Evolutionary conservation across 345 rosid genomes (phyloP), one percentile per base, ranked within the genome.

Genomic region (Eucalyptus virginea): DNA sequence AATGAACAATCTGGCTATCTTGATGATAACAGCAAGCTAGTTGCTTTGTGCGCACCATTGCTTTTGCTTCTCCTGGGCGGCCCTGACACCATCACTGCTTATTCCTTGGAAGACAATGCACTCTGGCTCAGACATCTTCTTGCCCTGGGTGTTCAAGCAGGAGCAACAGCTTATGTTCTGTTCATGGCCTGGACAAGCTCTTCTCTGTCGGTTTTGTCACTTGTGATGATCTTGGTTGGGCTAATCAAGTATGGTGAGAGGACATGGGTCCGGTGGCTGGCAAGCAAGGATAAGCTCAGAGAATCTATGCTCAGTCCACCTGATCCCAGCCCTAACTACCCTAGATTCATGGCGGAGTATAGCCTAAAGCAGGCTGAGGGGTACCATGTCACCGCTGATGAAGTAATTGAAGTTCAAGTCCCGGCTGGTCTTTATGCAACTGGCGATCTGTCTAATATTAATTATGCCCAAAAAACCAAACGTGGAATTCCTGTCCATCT

Each of bases 161-260:
- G 87, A 9, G 90, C 90, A 8, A 94, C 94, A 2, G 30, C 90
- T 21, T 95, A 93, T 45, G 91, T 95, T 81, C 89, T 89, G 87
- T 32, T 91, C 45, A 23, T 86, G 87, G 92, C 91, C 56, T 92
- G 91, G 56, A 89, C 91, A 5, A 56, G 89, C 30, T 37, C 89
- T 69, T 65, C 2, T 28, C 90, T 94, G 28, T 90, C 91, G 3
- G 83, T 37, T 8, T 42, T 92, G 16, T 87, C 91, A 72, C 11
- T 91, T 7, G 89, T 91, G 47, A 89, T 94, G 90, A 2, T 15
- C 50, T 72, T 3, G 81, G 81, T 72, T 5, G 81, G 81, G 26
- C 44, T 72, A 21, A 3, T 72, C 81, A 72, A 72, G 81, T 72
- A 72, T 40, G 81, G 81, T 21, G 81, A 72, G 81, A 72, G 81